These are phyloP conservation scores for Trifolium subterraneum DNA, from an alignment of 306 rosid species.

Conservation along the genomic window DNA sequence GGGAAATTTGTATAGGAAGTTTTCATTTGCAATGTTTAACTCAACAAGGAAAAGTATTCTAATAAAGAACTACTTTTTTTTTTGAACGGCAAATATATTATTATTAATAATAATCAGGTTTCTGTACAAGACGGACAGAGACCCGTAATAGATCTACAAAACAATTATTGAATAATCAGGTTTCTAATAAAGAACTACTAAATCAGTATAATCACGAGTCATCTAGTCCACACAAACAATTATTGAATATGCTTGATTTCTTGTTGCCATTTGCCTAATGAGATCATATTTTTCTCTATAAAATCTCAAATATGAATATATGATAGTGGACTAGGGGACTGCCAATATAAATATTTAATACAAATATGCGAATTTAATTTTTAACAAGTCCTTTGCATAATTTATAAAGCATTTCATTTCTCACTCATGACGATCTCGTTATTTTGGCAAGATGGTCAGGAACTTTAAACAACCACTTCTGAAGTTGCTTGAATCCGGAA, in stretches of 20 bases:
- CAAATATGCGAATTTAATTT: not conserved
- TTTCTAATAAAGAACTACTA: not conserved
- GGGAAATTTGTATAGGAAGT: not conserved
- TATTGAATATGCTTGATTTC: not conserved
- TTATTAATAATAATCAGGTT: no score
- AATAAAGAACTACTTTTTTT: not conserved
- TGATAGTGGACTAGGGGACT: not conserved
- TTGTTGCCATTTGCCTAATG: not conserved
- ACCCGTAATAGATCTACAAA: no score
- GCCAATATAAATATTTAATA: not conserved
- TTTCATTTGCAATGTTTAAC: conserved; percentile 10
- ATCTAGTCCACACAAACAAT: conserved; percentile 13
- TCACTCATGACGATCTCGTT: conserved; percentile 38
- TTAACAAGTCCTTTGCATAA: not conserved
- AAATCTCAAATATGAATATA: conserved; percentile 6
- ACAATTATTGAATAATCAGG: no score
- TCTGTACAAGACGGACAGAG: no score
- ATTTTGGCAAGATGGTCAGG: conserved; percentile 84
- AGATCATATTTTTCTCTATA: not conserved
- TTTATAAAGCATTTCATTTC: conserved; percentile 1
- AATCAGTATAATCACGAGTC: not conserved
- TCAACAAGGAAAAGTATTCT: conserved; percentile 7
- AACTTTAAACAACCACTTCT: conserved; percentile 70
- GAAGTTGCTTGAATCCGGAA: conserved; percentile 71
- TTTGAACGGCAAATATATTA: no score